Conservation (phyloP, 495 filamentous ascomycete genomes). For the Schizothecium vesticola region DNA sequence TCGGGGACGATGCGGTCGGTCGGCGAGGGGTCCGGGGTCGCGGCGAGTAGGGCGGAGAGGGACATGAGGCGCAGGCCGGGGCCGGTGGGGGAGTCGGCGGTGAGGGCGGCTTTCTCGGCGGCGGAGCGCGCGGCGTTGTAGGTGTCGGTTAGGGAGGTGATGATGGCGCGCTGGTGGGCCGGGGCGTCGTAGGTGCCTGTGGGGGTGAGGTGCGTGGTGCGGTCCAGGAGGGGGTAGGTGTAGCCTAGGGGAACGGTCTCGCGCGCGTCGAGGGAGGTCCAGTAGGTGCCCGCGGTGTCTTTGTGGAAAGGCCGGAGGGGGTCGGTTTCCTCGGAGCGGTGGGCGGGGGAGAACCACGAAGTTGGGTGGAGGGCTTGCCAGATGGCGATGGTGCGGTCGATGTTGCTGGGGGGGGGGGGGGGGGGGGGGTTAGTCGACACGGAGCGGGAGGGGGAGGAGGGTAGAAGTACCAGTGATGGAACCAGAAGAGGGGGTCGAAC, state of each 20-base stretch:
- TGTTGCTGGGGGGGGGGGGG: neutral
- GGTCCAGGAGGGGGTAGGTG: neutral
- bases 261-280: neutral
- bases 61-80: neutral
- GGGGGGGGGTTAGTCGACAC: neutral
- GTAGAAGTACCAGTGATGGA: neutral
- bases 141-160: neutral
- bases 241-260: neutral
- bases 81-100: neutral
- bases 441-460: neutral
- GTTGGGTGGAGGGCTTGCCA: neutral
- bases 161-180: neutral
- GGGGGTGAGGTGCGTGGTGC: neutral
- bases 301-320: slow-evolving; percentile 1
- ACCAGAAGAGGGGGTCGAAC: slow-evolving; percentile 1
- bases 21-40: neutral
- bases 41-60: neutral
- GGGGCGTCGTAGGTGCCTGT: neutral
- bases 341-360: neutral
- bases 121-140: slow-evolving; percentile 1
- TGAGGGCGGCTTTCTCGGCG: neutral
- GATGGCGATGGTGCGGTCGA: slow-evolving; percentile 3
- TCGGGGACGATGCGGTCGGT: neutral
- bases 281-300: neutral
- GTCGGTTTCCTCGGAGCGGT: neutral